Evolutionary conservation across 208 protist species (phyloP), one percentile per base, ranked within the genome.

Genomic region (Wallacemonas rigidus): DNA sequence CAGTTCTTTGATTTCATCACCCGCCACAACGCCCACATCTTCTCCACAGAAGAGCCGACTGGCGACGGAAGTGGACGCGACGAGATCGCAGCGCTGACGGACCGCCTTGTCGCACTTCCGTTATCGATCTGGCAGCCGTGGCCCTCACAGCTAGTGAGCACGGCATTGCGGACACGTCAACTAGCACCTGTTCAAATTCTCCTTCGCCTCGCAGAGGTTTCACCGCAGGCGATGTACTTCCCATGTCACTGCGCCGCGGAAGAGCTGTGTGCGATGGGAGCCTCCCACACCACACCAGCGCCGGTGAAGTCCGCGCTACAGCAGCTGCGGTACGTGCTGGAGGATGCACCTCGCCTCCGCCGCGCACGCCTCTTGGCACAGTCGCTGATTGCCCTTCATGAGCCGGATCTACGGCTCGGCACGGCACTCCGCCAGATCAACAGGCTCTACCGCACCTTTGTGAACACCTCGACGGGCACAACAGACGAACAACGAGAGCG

Each of bases 171-270:
- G 40, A 75, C 67, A n/a, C 54, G 48, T 44, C 65, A 84, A 60
- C 26, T 60, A 5, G 53, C 47, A n/a, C 26, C 83, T 2, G 64
- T 80, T 5, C 40, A 55, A n/a, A 67, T 96, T 3, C 71, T 95
- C 0, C 50, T 61, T 3, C 65, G 74, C n/a, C 67, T 96, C n/a
- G 81, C 86, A 3, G 43, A 54, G 17, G 56, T 64, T 2, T 86
- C 91, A 60, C 86, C 86, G 48, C 91, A 98, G 77, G 75, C 80
- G 1, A 74, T 97, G 1, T 97, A 85, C 77, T 96, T 87, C 76
- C 86, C 95, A 8, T 80, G 85, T 57, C 67, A 85, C 62, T 90
- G 94, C 54, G 84, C 75, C 50, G 57, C 43, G 56, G 77, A 91
- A 39, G 84, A 88, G 56, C 61, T 95, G 56, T 38, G 38, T 3